Evolutionary conservation across 2,329 filamentous ascomycete genomes (phyloP).

Genomic region (Arthrocladium fulminans): DNA sequence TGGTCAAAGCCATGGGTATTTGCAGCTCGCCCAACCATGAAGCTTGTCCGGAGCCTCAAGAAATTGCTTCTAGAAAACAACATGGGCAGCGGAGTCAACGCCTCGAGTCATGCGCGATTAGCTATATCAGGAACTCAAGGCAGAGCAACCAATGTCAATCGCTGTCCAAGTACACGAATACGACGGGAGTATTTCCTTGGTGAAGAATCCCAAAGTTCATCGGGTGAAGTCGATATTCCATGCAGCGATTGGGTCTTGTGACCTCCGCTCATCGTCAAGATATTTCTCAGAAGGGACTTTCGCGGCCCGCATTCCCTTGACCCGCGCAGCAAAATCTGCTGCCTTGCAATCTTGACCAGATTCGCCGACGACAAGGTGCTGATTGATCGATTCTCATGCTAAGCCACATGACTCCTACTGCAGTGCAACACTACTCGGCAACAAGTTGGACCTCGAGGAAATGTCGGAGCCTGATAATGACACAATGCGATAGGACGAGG

Average conservation of each 20-base stretch:
- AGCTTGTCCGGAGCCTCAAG: neutral
- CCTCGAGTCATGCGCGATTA: neutral
- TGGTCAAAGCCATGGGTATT: neutral
- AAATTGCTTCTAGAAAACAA: neutral
- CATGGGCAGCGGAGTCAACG: neutral
- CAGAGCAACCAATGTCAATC: neutral
- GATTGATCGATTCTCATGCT: slow-evolving; percentile 4
- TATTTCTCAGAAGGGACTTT: slow-evolving; percentile 8
- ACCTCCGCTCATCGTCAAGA: neutral
- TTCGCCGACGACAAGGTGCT: neutral
- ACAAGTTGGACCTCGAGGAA: neutral
- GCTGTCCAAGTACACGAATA: slow-evolving; percentile 3
- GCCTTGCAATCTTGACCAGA: neutral
- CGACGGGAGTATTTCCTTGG: neutral
- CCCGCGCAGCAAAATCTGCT: neutral
- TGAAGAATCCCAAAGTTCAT: neutral
- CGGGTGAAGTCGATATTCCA: slow-evolving; percentile 3
- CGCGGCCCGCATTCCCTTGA: neutral
- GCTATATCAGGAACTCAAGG: slow-evolving; percentile 8
- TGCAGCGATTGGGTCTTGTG: slow-evolving; percentile 1
- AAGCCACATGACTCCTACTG: slow-evolving; percentile 1
- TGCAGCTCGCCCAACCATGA: neutral
- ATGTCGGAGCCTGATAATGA: slow-evolving; percentile 6
- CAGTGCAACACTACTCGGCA: slow-evolving; percentile 4
- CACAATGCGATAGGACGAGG: slow-evolving; percentile 1